These are phyloP conservation scores for Epichloe gansuensis DNA, from an alignment of 2,329 filamentous ascomycete species.

Conservation along the genomic window DNA sequence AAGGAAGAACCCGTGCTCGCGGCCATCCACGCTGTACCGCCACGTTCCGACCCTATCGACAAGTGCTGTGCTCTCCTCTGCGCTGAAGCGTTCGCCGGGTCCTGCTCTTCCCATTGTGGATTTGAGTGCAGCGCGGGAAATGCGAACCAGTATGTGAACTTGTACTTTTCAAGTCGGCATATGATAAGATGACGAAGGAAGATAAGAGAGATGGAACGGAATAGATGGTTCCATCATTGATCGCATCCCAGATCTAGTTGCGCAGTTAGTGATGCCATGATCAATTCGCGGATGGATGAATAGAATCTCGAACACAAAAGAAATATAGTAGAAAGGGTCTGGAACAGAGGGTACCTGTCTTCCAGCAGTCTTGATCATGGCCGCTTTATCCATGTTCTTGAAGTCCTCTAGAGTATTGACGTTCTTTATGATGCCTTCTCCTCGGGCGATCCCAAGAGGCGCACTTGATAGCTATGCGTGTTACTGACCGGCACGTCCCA, in stretches of 20 bases:
- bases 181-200: conserved; percentile 81
- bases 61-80: conserved; percentile 62
- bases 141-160: conserved; percentile 95
- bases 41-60: conserved; percentile 80
- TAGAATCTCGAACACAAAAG: background rate
- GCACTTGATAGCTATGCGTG: conserved; percentile 32
- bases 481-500: background rate
- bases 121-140: conserved; percentile 90
- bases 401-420: conserved; percentile 95
- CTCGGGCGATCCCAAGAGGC: conserved; percentile 61
- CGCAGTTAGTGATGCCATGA: background rate
- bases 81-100: conserved; percentile 42
- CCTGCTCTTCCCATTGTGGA: conserved; percentile 62
- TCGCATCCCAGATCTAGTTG: conserved; percentile 84
- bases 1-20: conserved; percentile 93
- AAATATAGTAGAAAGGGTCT: background rate
- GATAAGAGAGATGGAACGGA: conserved; percentile 84
- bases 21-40: conserved; percentile 67
- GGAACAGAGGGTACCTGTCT: conserved; percentile 47
- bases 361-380: conserved; percentile 66
- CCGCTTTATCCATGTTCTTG: conserved; percentile 66
- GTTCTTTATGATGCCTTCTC: conserved; percentile 90
- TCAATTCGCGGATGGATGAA: background rate
- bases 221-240: conserved; percentile 92
- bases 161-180: conserved; percentile 96